These are phyloP conservation scores for Priceomyces carsonii DNA, from an alignment of 805 yeast species.

Conservation along the genomic window DNA sequence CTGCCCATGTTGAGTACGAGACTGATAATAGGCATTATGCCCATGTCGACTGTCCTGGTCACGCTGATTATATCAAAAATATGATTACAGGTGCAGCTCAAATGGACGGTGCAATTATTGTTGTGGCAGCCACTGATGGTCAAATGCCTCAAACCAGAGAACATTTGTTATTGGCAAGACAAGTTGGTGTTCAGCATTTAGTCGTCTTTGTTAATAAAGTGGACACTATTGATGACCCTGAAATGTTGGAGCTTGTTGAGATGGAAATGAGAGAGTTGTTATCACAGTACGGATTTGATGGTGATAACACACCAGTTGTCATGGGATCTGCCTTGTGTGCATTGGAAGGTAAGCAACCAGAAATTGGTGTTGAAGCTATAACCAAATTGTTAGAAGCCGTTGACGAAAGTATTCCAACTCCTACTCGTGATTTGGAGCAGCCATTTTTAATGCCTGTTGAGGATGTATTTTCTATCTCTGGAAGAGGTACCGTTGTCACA, in stretches of 20 bases:
- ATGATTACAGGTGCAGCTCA: conserved; percentile 99
- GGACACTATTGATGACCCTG: conserved; percentile 97
- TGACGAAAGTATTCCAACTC: conserved; percentile 95
- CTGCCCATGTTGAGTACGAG: conserved; percentile 97
- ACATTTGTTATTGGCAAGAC: conserved; percentile 97
- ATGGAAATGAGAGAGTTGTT: conserved; percentile 99
- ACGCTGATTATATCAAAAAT: conserved; percentile 97
- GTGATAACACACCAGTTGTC: conserved; percentile 95
- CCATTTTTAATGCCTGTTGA: conserved; percentile 97
- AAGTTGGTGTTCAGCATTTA: conserved; percentile 97
- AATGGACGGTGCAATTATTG: conserved; percentile 99
- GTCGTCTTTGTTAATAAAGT: conserved; percentile 98
- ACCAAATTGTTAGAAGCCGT: conserved; percentile 84
- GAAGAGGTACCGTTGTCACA: conserved; percentile 99
- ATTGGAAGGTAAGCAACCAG: conserved; percentile 82
- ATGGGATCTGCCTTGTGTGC: conserved; percentile 99
- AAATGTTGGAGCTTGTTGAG: conserved; percentile 98
- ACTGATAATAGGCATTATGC: conserved; percentile 95
- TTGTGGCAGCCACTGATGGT: conserved; percentile 98
- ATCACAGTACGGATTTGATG: conserved; percentile 90
- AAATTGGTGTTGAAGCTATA: conserved; percentile 87
- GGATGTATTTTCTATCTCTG: conserved; percentile 96
- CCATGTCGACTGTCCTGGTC: conserved; percentile 98
- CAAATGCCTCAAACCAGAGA: conserved; percentile 99
- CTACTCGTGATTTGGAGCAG: conserved; percentile 91